Evolutionary conservation across 306 rosid genomes (phyloP), one percentile per base, ranked within the genome.

Genomic region (Pterocarpus santalinus): DNA sequence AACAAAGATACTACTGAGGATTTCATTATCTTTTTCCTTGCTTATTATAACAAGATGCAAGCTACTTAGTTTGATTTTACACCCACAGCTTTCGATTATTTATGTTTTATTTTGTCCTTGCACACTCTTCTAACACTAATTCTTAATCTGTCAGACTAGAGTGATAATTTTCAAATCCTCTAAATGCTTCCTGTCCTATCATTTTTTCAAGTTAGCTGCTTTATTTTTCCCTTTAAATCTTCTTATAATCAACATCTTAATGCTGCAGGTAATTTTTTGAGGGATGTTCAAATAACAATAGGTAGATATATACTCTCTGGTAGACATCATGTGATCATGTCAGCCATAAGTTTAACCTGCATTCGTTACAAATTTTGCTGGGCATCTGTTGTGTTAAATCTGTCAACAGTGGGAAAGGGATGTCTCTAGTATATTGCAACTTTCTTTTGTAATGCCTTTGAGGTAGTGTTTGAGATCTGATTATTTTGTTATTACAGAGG

Each of bases 231-330:
- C 7, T 32, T 32, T 13, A 53, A 80, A 30, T 39, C 72, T 87
- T 86, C 94, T 93, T 88, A 86, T 90, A 73, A 85, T 64, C 66
- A 85, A 87, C 86, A 85, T 92, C 88, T 88, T 86, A 72, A 78
- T 86, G 85, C 85, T 93, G 99, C 98, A 95, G 97, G 99, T 89
- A 88, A 88, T 90, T 79, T 93, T 91, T 56, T 93, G 81, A 90
- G 88, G 89, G 99, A 93, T 93, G 98, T 92, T 89, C 97, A 93
- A 90, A 90, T 95, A 86, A 85, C 99, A 89, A 78, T 93, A 93
- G 98, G 99, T 95, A 95, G 99, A 86, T 90, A 83, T 85, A 84
- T 87, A 81, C 88, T 83, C 92, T 83, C 91, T 76, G 86, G 76
- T 76, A 89, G 81, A 84, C 80, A 87, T 84, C 86, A 76, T 78